Evolutionary conservation across 305 asterid species (phyloP).

Genomic region (Fraxinus velutina): DNA sequence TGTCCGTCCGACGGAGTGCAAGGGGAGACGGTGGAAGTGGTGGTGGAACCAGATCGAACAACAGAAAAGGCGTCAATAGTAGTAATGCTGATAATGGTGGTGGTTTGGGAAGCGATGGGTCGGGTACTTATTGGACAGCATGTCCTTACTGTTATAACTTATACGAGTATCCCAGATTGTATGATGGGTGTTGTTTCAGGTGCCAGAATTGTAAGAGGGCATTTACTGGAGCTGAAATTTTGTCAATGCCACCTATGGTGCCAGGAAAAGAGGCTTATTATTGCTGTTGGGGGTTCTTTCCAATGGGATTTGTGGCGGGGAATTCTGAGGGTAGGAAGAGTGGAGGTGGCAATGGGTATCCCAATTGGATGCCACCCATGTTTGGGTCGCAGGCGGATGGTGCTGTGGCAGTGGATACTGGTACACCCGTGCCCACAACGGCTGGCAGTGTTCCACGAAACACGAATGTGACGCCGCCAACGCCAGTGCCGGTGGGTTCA

Average conservation of each 20-base stretch:
- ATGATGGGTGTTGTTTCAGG: slow-evolving; percentile 68
- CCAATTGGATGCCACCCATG: slow-evolving; percentile 81
- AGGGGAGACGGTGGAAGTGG: slow-evolving; percentile 22
- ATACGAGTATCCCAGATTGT: slow-evolving; percentile 59
- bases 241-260: slow-evolving; percentile 65
- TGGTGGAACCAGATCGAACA: slow-evolving; percentile 13
- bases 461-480: not conserved
- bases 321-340: slow-evolving; percentile 25
- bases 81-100: slow-evolving; percentile 18
- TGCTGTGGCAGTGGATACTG: not conserved
- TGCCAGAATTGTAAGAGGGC: slow-evolving; percentile 71
- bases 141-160: slow-evolving; percentile 85
- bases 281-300: slow-evolving; percentile 88
- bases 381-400: slow-evolving; percentile 28
- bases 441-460: not conserved
- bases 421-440: not conserved
- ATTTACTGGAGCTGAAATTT: slow-evolving; percentile 61
- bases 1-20: slow-evolving; percentile 67
- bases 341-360: slow-evolving; percentile 32
- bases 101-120: slow-evolving; percentile 1
- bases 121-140: slow-evolving; percentile 62
- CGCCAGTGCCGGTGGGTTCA: not conserved
- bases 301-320: slow-evolving; percentile 64
- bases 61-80: slow-evolving; percentile 12
- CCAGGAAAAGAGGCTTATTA: slow-evolving; percentile 82